phyloP scores from a whole-genome alignment of 495 filamentous ascomycete species.

The Rhizodiscina lignyota region DNA sequence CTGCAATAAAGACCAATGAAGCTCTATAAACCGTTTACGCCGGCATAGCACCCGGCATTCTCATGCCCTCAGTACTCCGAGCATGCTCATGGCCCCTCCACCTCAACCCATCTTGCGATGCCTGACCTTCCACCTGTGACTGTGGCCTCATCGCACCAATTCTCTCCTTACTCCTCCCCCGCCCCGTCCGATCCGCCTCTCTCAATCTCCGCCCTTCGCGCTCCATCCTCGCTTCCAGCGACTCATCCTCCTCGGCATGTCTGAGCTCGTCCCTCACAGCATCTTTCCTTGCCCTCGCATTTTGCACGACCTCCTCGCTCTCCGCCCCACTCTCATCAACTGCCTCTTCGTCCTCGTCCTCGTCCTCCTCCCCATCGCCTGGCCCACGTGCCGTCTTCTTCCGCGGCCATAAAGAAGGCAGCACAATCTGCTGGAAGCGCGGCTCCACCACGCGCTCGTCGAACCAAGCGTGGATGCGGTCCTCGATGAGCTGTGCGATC shows the following conservation, averaged over 20 bases:
- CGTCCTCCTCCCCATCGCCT: slow-evolving; percentile 24
- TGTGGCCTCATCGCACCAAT: not conserved
- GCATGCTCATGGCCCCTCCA: not conserved
- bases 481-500: slow-evolving; percentile 87
- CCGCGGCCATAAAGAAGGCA: slow-evolving; percentile 88
- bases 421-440: slow-evolving; percentile 81
- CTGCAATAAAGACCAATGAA: too few species aligned
- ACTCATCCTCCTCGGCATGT: not conserved
- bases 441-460: slow-evolving; percentile 94
- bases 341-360: slow-evolving; percentile 17
- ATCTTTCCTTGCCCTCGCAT: not conserved
- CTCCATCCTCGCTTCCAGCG: slow-evolving; percentile 1
- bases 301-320: slow-evolving; percentile 1
- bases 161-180: too few species aligned
- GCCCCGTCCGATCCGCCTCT: too few species aligned
- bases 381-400: slow-evolving; percentile 65
- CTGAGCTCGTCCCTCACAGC: slow-evolving; percentile 1
- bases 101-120: slow-evolving; percentile 1
- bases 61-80: not conserved
- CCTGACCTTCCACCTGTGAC: not conserved
- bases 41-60: not conserved
- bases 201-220: not conserved
- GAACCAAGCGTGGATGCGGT: slow-evolving; percentile 85
- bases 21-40: not conserved
- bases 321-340: slow-evolving; percentile 6